phyloP scores from a whole-genome alignment of 495 filamentous ascomycete species.

The Entonaema liquescens region DNA sequence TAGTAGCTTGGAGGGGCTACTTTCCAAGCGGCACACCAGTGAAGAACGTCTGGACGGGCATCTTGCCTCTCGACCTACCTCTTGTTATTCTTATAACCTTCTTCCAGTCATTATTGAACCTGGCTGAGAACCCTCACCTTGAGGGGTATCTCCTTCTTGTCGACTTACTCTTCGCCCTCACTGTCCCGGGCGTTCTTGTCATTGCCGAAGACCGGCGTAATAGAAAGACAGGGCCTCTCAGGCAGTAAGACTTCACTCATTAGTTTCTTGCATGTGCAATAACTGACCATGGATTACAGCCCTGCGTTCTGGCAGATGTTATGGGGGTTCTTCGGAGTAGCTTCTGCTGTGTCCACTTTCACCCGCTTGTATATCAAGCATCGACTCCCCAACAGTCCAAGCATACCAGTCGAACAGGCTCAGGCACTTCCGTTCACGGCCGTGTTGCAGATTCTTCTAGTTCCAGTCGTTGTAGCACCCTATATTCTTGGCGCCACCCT shows the following conservation, averaged over 20 bases:
- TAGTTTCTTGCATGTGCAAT: background rate
- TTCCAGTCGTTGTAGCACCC: slow-evolving; percentile 2
- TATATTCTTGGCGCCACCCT: slow-evolving; percentile 4
- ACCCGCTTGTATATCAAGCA: slow-evolving; percentile 21
- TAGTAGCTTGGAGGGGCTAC: slow-evolving; percentile 12
- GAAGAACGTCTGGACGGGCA: slow-evolving; percentile 19
- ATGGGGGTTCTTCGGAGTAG: slow-evolving; percentile 29
- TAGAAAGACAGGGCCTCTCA: slow-evolving; percentile 15
- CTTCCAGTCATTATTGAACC: slow-evolving; percentile 15
- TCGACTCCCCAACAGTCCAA: slow-evolving; percentile 2
- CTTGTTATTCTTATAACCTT: slow-evolving; percentile 17
- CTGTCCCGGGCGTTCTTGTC: slow-evolving; percentile 16
- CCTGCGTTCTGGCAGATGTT: slow-evolving; percentile 27
- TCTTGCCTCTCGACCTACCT: slow-evolving; percentile 19
- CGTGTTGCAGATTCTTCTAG: background rate
- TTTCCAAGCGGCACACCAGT: slow-evolving; percentile 15
- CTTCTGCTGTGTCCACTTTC: slow-evolving; percentile 12
- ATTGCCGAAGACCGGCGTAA: slow-evolving; percentile 18
- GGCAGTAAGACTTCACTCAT: slow-evolving; percentile 17
- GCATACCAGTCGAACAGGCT: slow-evolving; percentile 17
- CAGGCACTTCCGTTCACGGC: slow-evolving; percentile 28
- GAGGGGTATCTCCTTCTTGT: slow-evolving; percentile 16
- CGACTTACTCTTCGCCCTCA: slow-evolving; percentile 24
- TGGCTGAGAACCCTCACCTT: slow-evolving; percentile 2
- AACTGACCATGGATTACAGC: slow-evolving; percentile 1